These are phyloP conservation scores for Vaccinium corymbosum DNA, from an alignment of 148 eudicot species.

Conservation along the genomic window DNA sequence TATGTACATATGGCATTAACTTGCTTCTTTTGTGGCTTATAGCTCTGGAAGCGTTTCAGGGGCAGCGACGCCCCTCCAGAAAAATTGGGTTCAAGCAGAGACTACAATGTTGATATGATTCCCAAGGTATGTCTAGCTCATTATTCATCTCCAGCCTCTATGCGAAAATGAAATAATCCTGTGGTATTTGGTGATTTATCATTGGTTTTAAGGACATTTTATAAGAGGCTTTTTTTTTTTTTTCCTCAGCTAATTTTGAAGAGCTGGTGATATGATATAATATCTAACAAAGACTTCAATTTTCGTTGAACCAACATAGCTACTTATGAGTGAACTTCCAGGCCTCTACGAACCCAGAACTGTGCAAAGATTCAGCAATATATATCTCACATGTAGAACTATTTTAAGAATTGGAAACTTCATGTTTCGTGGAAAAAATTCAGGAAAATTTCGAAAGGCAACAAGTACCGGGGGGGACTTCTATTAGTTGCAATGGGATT, in stretches of 20 bases:
- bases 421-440: not conserved
- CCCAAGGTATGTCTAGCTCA: constrained; percentile 53
- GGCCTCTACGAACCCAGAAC: not conserved
- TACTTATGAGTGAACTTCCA: not conserved
- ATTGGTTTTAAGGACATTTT: not conserved
- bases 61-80: constrained; percentile 69
- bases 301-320: no score
- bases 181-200: not conserved
- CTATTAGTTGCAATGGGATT: not conserved
- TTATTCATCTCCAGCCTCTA: not conserved
- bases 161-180: not conserved
- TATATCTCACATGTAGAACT: not conserved
- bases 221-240: no score
- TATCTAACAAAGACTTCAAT: no score
- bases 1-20: not conserved
- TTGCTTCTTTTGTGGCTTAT: constrained; percentile 10
- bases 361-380: no score
- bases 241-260: not conserved
- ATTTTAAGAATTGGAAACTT: not conserved
- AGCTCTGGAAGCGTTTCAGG: constrained; percentile 89
- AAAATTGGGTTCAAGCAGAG: constrained; percentile 76
- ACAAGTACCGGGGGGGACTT: not conserved
- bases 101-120: constrained; percentile 90
- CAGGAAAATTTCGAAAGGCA: not conserved
- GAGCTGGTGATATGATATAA: not conserved